Conservation (phyloP, 257 asterid genomes). For the Primulina eburnea region DNA sequence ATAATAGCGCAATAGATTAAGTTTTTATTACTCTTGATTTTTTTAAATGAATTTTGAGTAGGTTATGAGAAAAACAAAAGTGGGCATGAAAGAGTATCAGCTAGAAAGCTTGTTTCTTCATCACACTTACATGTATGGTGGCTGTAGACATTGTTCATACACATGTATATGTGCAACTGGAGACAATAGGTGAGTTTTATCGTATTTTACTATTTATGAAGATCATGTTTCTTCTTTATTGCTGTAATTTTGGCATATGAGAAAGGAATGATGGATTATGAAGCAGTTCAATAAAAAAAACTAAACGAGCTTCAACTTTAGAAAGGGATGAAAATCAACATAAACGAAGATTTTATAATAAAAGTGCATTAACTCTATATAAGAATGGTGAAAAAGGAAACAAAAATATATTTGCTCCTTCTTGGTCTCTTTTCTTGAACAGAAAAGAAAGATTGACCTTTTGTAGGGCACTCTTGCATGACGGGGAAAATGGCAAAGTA, state of each 20-base stretch:
- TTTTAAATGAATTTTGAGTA: slow-evolving; percentile 33
- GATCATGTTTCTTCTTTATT: slow-evolving; percentile 4
- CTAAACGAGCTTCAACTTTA: too few species aligned
- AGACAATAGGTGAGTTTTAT: slow-evolving; percentile 52
- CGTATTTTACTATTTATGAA: slow-evolving; percentile 9
- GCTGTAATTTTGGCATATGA: slow-evolving; percentile 1
- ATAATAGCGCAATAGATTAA: slow-evolving; percentile 21
- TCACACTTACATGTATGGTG: slow-evolving; percentile 98
- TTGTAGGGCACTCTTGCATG: not conserved
- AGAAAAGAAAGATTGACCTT: not conserved
- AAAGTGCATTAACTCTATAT: too few species aligned
- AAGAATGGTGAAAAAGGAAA: too few species aligned
- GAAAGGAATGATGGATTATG: not conserved
- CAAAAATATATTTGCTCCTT: too few species aligned
- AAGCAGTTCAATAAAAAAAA: too few species aligned
- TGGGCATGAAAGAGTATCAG: slow-evolving; percentile 93
- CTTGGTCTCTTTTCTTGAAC: too few species aligned
- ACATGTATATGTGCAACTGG: slow-evolving; percentile 98
- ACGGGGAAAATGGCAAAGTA: not conserved
- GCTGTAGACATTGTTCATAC: slow-evolving; percentile 97
- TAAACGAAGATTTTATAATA: not conserved
- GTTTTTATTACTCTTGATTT: slow-evolving; percentile 23
- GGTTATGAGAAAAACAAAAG: slow-evolving; percentile 83
- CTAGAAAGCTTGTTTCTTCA: slow-evolving; percentile 94
- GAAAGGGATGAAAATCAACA: not conserved